Evolutionary conservation across 2,329 filamentous ascomycete genomes (phyloP), one percentile per base, ranked within the genome.

Genomic region (Sarocladium brachiariae): DNA sequence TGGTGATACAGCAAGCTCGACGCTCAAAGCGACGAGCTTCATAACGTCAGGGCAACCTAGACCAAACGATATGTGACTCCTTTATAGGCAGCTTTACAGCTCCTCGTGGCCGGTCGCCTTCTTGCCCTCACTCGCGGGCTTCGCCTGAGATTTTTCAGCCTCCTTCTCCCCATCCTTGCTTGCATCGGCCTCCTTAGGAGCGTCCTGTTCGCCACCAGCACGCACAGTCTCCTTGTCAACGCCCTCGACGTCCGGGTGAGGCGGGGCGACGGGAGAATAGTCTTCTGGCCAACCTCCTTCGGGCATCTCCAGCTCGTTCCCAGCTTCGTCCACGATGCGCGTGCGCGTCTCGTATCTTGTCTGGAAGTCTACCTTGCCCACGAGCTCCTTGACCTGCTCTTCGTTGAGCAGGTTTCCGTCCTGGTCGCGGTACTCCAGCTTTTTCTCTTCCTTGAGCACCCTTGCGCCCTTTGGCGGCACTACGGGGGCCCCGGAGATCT

Each of bases 281-380:
- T 65, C 63, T 46, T 69, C 61, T 14, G 61, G 62, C 65, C 61
- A 65, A 19, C 65, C 72, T 34, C 68, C 74, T 21, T 67, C 64
- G 13, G 71, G 70, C 30, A 66, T 59, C 10, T 66, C 65, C n/a
- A 96, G 69, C 63, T 95, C 87, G 57, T 91, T 89, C 53, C 91
- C 93, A 38, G 82, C 67, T 49, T 80, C 80, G 66, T 96, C 89
- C 35, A 96, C 76, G 51, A 97, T 70, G 52, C 89, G 84, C 8
- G 90, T 96, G 56, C 87, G 81, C n/a, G 92, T 96, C 75, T 97
- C 92, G 65, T 96, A 96, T 58, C 86, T 86, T 11, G 93, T 97
- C 72, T 95, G 84, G 72, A 99, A 96, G 61, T 89, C 89, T 53
- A 97, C 91, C 69, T 96, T 95, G 61, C 92, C 93, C 66, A 92